Evolutionary conservation across 192 early-diverging fungal genomes (phyloP).

Genomic region (Dimargaris xerosporica): DNA sequence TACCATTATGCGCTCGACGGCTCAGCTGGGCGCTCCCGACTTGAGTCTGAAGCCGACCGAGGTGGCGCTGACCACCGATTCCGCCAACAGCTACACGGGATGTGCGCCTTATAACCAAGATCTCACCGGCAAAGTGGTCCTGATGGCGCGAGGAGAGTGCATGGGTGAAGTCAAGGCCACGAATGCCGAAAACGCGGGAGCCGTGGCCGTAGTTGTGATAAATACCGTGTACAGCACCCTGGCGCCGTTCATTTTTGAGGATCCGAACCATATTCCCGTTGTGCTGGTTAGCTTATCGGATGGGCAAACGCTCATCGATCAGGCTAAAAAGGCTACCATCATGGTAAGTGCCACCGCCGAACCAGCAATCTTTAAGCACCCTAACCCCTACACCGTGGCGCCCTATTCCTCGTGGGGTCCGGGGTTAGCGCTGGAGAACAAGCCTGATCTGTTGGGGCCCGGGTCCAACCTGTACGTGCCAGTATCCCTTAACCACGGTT

Average conservation of each 20-base stretch:
- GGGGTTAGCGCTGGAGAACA: neutral
- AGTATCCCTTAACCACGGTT: neutral
- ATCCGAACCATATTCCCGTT: neutral
- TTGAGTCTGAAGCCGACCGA: too few relatives aligned
- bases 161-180: too few relatives aligned
- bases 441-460: neutral
- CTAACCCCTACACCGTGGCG: neutral
- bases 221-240: neutral
- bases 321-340: too few relatives aligned
- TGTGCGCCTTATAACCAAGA: too few relatives aligned
- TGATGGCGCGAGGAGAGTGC: too few relatives aligned
- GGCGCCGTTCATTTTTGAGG: neutral
- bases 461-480: neutral
- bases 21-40: too few relatives aligned
- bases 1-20: neutral
- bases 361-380: neutral
- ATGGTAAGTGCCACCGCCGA: neutral
- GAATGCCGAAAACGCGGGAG: neutral
- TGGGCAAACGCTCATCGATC: neutral
- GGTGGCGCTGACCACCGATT: too few relatives aligned
- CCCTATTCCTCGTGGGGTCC: slow-evolving; percentile 1
- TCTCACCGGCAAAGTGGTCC: too few relatives aligned
- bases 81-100: too few relatives aligned
- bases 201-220: neutral
- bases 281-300: neutral